phyloP scores from a whole-genome alignment of 2,329 filamentous ascomycete species.

The Xylariaceae sp. region DNA sequence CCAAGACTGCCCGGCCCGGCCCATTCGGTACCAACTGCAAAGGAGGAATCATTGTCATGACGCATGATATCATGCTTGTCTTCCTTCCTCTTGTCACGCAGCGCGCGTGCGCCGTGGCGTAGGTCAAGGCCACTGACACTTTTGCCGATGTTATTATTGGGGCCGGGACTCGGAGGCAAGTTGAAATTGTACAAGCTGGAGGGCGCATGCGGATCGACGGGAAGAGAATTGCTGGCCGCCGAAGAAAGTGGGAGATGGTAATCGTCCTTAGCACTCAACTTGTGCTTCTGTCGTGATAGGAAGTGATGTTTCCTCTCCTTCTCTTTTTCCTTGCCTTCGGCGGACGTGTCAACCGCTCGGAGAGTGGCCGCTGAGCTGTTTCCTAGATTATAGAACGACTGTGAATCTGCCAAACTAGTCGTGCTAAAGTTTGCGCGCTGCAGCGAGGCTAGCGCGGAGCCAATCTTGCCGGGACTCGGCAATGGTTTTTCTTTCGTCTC shows the following conservation, averaged over 20 bases:
- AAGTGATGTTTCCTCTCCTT: constrained; percentile 83
- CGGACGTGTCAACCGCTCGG: constrained; percentile 59
- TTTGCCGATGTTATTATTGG: constrained; percentile 72
- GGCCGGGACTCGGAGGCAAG: constrained; percentile 70
- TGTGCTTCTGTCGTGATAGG: constrained; percentile 76
- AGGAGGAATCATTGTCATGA: constrained; percentile 55
- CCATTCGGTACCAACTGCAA: constrained; percentile 51
- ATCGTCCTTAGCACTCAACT: constrained; percentile 73
- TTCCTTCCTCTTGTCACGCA: constrained; percentile 81
- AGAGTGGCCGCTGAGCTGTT: constrained; percentile 80
- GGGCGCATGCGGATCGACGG: constrained; percentile 74
- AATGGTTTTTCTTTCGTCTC: constrained; percentile 68
- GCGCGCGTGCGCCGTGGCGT: constrained; percentile 72
- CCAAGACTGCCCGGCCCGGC: constrained; percentile 56
- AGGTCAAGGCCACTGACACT: constrained; percentile 80
- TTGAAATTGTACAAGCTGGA: constrained; percentile 80
- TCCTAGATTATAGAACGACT: constrained; percentile 71
- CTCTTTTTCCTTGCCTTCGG: constrained; percentile 60
- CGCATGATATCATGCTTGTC: constrained; percentile 56
- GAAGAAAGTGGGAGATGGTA: constrained; percentile 74
- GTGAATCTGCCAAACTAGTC: constrained; percentile 68
- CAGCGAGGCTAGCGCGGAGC: constrained; percentile 66
- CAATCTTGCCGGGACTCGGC: constrained; percentile 73
- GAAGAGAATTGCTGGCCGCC: constrained; percentile 74
- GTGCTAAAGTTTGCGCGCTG: constrained; percentile 72